Base-by-base conservation (phyloP, 805 yeast genomes). In the Metschnikowia shivogae region DNA sequence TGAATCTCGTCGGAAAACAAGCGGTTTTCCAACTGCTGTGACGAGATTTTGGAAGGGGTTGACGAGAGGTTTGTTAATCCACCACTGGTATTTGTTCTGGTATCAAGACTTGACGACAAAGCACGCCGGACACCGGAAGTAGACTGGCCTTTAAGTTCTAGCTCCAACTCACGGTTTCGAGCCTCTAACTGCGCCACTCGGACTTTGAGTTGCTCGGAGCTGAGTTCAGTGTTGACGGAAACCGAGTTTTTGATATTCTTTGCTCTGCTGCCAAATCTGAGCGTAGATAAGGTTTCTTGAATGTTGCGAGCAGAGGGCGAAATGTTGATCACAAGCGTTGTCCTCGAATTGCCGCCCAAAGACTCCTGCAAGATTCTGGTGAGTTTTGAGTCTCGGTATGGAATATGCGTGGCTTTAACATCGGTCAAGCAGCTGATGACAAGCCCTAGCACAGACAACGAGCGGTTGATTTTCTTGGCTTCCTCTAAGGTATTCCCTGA, bases 341-440 rank as follows among this genome's bases (percentile, higher is more conserved):
- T 89, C 42, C 89, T 70, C 3, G 90, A 81, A 60, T 88, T 87
- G 1, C 95, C 95, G 5, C 95, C 93, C 19, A 88, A 65, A 0
- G 92, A 81, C 53, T 85, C 89, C 58, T 85, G 90, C 29, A 88
- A 63, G 11, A 89, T 80, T 49, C 92, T 71, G 0, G 96, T 86
- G 42, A 88, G 71, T 54, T 84, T 84, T 2, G 95, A 84, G 55
- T 86, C 92, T 45, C 90, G 70, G 53, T 85, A 87, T 0, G 93
- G 89, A 8, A 84, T 67, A 55, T 85, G 88, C 3, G 77, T 70
- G 2, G 82, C 70, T 49, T 74, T 77, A 1, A 81, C 78, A 53
- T 85, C 90, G 0, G 95, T 83, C 38, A 90, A 74, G 0, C 89
- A 78, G 54, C 86, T 80, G 34, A 89, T 87, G 12, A 89, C 95